Evolutionary conservation across 306 rosid genomes (phyloP).

Genomic region (Quercus ilex): DNA sequence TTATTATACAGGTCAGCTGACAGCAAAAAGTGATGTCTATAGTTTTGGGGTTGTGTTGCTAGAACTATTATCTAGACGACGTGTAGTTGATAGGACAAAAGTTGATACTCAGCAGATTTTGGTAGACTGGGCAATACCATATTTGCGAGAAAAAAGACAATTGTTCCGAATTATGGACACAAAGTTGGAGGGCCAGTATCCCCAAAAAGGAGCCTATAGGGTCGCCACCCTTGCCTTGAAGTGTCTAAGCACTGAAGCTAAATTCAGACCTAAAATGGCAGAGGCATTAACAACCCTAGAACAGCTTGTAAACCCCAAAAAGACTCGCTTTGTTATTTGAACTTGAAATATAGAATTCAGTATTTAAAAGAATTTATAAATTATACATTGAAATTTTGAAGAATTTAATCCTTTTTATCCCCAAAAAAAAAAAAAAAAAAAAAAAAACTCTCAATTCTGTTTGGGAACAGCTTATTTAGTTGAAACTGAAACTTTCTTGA

Average conservation of each 20-base stretch:
- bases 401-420: too few relatives aligned
- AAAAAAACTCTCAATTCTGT: too few relatives aligned
- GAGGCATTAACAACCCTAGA: conserved; percentile 65
- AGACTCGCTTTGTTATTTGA: background rate
- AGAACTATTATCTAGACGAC: conserved; percentile 73
- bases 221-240: conserved; percentile 75
- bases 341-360: too few relatives aligned
- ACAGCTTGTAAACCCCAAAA: conserved; percentile 61
- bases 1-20: conserved; percentile 57
- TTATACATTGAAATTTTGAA: too few relatives aligned
- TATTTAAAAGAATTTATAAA: too few relatives aligned
- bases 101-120: conserved; percentile 60
- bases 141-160: conserved; percentile 64
- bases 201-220: conserved; percentile 66
- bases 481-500: too few relatives aligned
- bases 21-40: conserved; percentile 86
- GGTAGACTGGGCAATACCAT: conserved; percentile 88
- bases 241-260: conserved; percentile 68
- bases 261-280: conserved; percentile 72
- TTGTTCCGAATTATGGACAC: conserved; percentile 89
- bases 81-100: conserved; percentile 65
- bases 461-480: too few relatives aligned
- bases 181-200: conserved; percentile 82
- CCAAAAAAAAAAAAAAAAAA: too few relatives aligned
- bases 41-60: conserved; percentile 86